Conservation (phyloP, 257 asterid species). For the Nicotiana tomentosiformis region DNA sequence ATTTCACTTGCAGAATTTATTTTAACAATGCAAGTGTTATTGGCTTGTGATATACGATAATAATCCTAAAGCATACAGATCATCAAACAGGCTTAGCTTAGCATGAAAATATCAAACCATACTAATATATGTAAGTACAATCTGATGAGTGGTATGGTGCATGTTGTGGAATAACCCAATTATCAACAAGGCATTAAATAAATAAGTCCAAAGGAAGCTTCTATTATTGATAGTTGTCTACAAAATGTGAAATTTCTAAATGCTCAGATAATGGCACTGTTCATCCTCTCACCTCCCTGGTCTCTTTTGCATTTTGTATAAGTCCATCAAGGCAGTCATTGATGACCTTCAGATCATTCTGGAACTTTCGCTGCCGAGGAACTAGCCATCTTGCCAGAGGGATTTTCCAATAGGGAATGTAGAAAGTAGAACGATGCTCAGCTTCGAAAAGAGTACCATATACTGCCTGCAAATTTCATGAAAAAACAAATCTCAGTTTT, state of each 20-base stretch:
- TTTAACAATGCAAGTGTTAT: background rate
- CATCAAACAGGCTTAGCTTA: background rate
- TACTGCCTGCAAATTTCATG: slow-evolving; percentile 56
- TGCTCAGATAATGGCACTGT: background rate
- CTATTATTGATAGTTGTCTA: background rate
- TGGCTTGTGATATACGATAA: background rate
- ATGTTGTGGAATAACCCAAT: background rate
- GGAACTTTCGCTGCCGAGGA: slow-evolving; percentile 91
- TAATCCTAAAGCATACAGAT: background rate
- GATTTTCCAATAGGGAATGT: slow-evolving; percentile 90
- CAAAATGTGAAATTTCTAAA: background rate
- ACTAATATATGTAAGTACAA: background rate
- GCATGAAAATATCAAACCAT: background rate
- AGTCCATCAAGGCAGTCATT: slow-evolving; percentile 88
- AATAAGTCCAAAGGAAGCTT: background rate
- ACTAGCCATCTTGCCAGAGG: slow-evolving; percentile 87
- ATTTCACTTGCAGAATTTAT: background rate
- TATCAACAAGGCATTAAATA: background rate
- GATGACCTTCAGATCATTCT: slow-evolving; percentile 76
- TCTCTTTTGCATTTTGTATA: slow-evolving; percentile 84
- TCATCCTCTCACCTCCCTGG: slow-evolving; percentile 59
- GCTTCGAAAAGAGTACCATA: slow-evolving; percentile 98
- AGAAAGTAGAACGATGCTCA: slow-evolving; percentile 96
- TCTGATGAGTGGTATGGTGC: background rate
- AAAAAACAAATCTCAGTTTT: background rate